Evolutionary conservation across 2,329 filamentous ascomycete genomes (phyloP).

Genomic region (Colletotrichum nymphaeae): DNA sequence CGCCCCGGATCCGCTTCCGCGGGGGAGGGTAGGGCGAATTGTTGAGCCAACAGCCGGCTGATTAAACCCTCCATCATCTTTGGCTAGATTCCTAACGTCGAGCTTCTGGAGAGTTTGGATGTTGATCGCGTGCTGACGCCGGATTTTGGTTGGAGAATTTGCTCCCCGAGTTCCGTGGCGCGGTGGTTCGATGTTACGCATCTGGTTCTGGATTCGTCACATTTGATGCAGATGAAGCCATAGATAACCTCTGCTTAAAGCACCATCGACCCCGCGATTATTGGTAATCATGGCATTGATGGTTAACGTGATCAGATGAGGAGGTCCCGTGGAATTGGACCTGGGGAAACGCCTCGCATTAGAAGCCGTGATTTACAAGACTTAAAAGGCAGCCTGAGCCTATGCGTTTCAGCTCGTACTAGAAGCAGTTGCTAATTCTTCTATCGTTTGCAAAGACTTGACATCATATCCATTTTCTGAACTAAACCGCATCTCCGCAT

Average conservation of each 20-base stretch:
- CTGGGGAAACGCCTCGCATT: not conserved
- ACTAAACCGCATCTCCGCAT: not conserved
- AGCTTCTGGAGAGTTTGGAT: not conserved
- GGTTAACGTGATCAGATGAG: not conserved
- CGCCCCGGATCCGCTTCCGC: conserved; percentile 23
- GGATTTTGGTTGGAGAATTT: conserved; percentile 5
- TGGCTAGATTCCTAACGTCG: not conserved
- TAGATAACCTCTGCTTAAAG: not conserved
- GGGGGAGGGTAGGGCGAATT: not conserved
- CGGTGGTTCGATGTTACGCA: conserved; percentile 6
- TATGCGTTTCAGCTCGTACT: fast-evolving
- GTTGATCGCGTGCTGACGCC: conserved; percentile 24
- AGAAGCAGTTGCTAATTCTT: fast-evolving
- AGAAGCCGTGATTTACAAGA: not conserved
- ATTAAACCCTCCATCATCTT: conserved; percentile 8
- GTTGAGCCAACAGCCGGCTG: not conserved
- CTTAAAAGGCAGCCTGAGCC: not conserved
- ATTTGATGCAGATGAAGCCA: conserved; percentile 20
- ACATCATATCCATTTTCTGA: not conserved
- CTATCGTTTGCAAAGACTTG: not conserved
- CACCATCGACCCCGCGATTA: conserved; percentile 11
- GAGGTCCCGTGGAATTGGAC: not conserved
- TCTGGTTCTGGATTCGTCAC: conserved; percentile 21
- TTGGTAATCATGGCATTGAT: conserved; percentile 24
- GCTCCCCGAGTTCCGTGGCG: not conserved